Base-by-base conservation (phyloP, 1,139 yeast species). In the Blastobotrys proliferans region DNA sequence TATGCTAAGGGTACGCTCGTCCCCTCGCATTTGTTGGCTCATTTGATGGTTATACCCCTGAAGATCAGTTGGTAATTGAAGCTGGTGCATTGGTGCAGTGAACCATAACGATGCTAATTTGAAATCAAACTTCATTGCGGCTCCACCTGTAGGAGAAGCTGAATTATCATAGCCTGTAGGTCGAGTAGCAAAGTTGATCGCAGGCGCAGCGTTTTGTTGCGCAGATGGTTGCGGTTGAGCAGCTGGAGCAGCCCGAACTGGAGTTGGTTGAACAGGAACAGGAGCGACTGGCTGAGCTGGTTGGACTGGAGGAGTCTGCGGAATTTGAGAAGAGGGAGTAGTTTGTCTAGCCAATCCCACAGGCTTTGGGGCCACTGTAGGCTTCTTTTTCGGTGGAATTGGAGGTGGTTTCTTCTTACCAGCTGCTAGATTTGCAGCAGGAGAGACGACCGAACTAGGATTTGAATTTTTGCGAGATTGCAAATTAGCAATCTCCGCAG, bases 331-430 rank as follows among this genome's bases (percentile, higher is more conserved):
- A 11, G 33, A 13, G n/a, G 33, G 19, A 4, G 33, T 17, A 4
- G 35, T n/a, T 21, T 10, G 4, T 32, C 25, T 11, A 6, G 17
- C 21, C 3, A n/a, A n/a, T n/a, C n/a, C n/a, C n/a, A n/a, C n/a
- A n/a, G 40, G 34, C 20, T 16, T 20, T 27, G 27, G 5, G n/a
- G 36, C 20, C 17, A 38, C 16, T 3, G 38, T 43, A 3, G 49
- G 57, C 30, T 57, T 56, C 30, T 54, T 53, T 40, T 51, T 55
- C 18, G 58, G 58, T 9, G 54, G 58, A 17, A 55, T 53, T 18
- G 61, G 60, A 6, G 64, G 64, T 3, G 62, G 57, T 43, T 57
- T 55, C 48, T 61, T 58, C 44, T 60, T 55, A 6, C 42, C 42
- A 8, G 26, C 31, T 10, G 42, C 42, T 18, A 35, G 40, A 32